phyloP scores from a whole-genome alignment of 352 stramenopile genomes.

The Globisporangium recalcitrans region DNA sequence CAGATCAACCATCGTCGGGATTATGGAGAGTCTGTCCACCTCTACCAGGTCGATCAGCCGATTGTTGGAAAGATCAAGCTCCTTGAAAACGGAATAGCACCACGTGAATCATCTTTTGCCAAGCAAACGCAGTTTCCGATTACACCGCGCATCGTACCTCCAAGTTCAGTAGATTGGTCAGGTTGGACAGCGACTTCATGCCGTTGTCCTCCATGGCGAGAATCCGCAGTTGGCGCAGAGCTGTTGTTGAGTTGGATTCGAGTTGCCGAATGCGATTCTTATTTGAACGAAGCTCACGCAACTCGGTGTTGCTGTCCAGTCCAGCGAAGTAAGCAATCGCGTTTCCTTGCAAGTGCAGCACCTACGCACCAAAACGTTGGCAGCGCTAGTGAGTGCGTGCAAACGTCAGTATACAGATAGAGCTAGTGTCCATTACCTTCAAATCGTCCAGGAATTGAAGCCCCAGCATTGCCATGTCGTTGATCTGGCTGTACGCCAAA shows the following conservation, averaged over 20 bases:
- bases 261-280: constrained; percentile 84
- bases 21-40: constrained; percentile 51
- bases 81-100: constrained; percentile 18
- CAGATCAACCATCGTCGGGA: constrained; percentile 66
- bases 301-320: constrained; percentile 49
- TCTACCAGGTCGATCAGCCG: constrained; percentile 73
- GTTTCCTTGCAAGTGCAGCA: constrained; percentile 78
- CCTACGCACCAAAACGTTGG: constrained; percentile 20
- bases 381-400: background rate
- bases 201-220: constrained; percentile 80
- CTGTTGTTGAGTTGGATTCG: constrained; percentile 44
- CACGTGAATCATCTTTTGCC: background rate
- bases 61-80: constrained; percentile 75
- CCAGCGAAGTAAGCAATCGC: constrained; percentile 64
- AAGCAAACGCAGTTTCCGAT: background rate
- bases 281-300: constrained; percentile 69
- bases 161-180: constrained; percentile 59
- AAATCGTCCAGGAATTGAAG: constrained; percentile 62
- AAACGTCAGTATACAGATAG: background rate
- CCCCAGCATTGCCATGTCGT: constrained; percentile 61
- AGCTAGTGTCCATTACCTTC: constrained; percentile 32
- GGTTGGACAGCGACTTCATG: constrained; percentile 59
- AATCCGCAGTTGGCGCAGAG: constrained; percentile 44
- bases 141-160: constrained; percentile 36
- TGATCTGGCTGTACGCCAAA: constrained; percentile 77